Evolutionary conservation across 2,329 filamentous ascomycete species (phyloP).

Genomic region (Aspergillus pseudoglaucus): DNA sequence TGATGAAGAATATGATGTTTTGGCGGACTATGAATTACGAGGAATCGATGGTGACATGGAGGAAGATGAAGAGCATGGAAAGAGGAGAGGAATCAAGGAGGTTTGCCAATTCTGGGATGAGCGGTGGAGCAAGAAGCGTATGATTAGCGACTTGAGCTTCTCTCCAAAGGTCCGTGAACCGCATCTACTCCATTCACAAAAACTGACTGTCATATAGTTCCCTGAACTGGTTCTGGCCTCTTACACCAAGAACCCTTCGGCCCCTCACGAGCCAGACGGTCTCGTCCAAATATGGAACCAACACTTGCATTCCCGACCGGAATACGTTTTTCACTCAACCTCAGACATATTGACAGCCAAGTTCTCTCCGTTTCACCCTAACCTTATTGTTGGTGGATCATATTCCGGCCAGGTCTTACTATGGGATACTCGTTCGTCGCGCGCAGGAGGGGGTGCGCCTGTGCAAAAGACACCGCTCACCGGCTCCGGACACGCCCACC

Average conservation of each 20-base stretch:
- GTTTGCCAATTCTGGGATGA: conserved; percentile 91
- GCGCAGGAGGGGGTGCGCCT: conserved; percentile 59
- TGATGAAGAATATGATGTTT: conserved; percentile 91
- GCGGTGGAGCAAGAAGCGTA: conserved; percentile 93
- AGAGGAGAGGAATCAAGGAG: conserved; percentile 57
- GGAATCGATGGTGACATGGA: conserved; percentile 66
- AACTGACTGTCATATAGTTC: conserved; percentile 47
- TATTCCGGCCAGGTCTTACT: conserved; percentile 95
- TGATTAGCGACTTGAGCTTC: conserved; percentile 93
- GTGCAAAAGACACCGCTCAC: conserved; percentile 95
- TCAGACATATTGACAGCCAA: conserved; percentile 93
- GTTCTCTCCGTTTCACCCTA: conserved; percentile 98
- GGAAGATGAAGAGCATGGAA: conserved; percentile 61
- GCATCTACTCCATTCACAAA: background rate
- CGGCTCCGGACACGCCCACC: conserved; percentile 90
- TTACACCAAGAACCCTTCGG: conserved; percentile 95
- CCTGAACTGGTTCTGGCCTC: conserved; percentile 87
- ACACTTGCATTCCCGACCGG: conserved; percentile 86
- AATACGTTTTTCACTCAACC: conserved; percentile 94
- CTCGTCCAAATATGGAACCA: conserved; percentile 96
- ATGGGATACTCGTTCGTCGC: conserved; percentile 90
- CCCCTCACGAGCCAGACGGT: conserved; percentile 87
- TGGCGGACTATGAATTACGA: conserved; percentile 86
- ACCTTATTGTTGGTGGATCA: conserved; percentile 88
- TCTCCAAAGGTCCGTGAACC: conserved; percentile 64